Evolutionary conservation across 2,329 filamentous ascomycete genomes (phyloP).

Genomic region (Furcasterigmium sp.): DNA sequence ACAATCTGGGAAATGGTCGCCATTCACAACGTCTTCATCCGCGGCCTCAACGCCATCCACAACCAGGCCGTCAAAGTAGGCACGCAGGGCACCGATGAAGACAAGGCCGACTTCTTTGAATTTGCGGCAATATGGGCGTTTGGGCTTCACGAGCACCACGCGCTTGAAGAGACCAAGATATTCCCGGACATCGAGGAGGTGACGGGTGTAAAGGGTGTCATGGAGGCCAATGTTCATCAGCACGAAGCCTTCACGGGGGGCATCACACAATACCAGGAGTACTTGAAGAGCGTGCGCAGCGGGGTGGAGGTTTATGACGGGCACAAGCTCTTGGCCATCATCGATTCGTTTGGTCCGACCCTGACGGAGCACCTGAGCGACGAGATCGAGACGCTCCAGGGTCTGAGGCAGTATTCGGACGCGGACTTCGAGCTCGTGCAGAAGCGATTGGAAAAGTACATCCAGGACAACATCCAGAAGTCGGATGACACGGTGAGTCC

Average conservation of each 20-base stretch:
- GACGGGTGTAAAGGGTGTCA: conserved; percentile 18
- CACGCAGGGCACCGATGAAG: conserved; percentile 10
- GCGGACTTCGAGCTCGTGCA: conserved; percentile 27
- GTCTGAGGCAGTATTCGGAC: conserved; percentile 25
- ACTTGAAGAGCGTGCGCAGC: conserved; percentile 21
- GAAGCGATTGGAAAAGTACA: conserved; percentile 10
- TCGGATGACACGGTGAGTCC: conserved; percentile 13
- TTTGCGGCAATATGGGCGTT: conserved; percentile 18
- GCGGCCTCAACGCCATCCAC: conserved; percentile 21
- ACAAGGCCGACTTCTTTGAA: conserved; percentile 20
- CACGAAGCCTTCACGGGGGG: conserved; percentile 26
- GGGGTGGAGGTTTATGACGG: conserved; percentile 24
- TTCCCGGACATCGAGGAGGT: conserved; percentile 25
- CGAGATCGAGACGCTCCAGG: conserved; percentile 31
- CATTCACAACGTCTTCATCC: conserved; percentile 23
- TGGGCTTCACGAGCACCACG: conserved; percentile 23
- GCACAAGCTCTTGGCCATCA: conserved; percentile 18
- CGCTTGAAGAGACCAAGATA: conserved; percentile 23
- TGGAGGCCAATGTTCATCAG: conserved; percentile 26
- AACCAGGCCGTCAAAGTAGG: conserved; percentile 18
- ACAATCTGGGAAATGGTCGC: conserved; percentile 21
- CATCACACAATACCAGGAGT: conserved; percentile 22
- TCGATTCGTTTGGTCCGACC: conserved; percentile 28
- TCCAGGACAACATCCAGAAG: conserved; percentile 12
- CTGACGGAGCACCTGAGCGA: conserved; percentile 29